Evolutionary conservation across 2,329 filamentous ascomycete genomes (phyloP), one percentile per base, ranked within the genome.

Genomic region (Parastagonospora avenae): DNA sequence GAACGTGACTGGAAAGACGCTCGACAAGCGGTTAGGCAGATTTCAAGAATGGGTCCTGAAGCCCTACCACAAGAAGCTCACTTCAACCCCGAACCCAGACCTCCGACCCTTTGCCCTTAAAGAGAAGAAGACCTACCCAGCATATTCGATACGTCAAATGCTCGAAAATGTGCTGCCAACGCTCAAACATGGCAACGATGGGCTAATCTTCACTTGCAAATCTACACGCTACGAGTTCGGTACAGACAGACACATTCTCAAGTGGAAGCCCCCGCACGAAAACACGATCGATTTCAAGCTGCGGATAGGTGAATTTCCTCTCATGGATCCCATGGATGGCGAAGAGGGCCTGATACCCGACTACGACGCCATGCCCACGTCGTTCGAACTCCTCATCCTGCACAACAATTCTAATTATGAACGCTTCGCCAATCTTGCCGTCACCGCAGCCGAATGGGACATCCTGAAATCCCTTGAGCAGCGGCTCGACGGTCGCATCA

Each of bases 181-280:
- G 36, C 83, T 99, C 31, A 88, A 87, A 60, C 94, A 99, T 71
- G 92, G 93, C 55, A 97, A 97, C 72, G 94, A 99, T 72, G 94
- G 94, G 5, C 82, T 99, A 40, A 96, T 99, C 68, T 99, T 97
- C 76, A 97, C 94, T n/a, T 96, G 93, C 76, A 86, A 90, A 57
- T 88, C 86, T 63, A 91, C 90, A 14, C 83, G 88, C 8, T 99
- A 99, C 78, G 87, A 88, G 63, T 88, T 89, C 60, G 94, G 94
- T 60, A 99, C 94, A 10, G 94, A 99, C 74, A 85, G 85, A 42
- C 88, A 96, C 72, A 99, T 97, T 57, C 80, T 99, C 33, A 99
- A 99, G 74, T 99, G 94, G 94, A 99, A 99, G 76, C 92, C 93
- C 0, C 91, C 91, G 4, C 82, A 90, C 59, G 94, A 99, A 73